phyloP scores from a whole-genome alignment of 164 flowering plant genomes.

The Amborella trichopoda region DNA sequence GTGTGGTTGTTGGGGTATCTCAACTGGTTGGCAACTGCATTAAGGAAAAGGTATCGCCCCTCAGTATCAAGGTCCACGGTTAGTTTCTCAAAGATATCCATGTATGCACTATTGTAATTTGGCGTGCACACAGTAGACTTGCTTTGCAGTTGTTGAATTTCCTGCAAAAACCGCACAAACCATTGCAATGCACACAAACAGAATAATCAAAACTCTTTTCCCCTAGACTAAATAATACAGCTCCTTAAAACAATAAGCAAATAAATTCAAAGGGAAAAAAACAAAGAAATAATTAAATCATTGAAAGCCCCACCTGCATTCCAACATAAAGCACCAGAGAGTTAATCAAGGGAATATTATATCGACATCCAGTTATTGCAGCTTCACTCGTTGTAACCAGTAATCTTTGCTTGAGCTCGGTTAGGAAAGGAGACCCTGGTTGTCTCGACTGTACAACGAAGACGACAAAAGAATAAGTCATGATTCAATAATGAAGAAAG shows the following conservation, averaged over 20 bases:
- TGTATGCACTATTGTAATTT: conserved; percentile 33
- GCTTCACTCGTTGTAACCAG: conserved; percentile 59
- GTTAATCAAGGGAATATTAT: conserved; percentile 86
- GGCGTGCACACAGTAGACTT: conserved; percentile 26
- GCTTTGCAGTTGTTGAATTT: conserved; percentile 75
- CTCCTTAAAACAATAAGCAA: no score
- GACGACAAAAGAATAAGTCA: not conserved
- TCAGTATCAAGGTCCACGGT: conserved; percentile 79
- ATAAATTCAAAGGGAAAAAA: not conserved
- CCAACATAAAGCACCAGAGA: conserved; percentile 97
- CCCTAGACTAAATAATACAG: no score
- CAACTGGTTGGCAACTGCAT: conserved; percentile 92
- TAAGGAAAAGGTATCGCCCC: conserved; percentile 89
- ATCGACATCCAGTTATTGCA: conserved; percentile 68
- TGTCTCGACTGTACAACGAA: conserved; percentile 49
- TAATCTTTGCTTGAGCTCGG: conserved; percentile 75
- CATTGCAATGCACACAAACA: not conserved
- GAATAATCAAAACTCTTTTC: not conserved
- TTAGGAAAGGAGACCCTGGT: conserved; percentile 53
- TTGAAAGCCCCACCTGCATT: conserved; percentile 63
- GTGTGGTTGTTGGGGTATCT: conserved; percentile 98
- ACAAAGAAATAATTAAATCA: not conserved
- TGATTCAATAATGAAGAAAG: no score
- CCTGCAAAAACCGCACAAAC: conserved; percentile 29
- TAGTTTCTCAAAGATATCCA: conserved; percentile 73